These are phyloP conservation scores for Solanum tacnaense DNA, from an alignment of 257 asterid species.

Conservation along the genomic window DNA sequence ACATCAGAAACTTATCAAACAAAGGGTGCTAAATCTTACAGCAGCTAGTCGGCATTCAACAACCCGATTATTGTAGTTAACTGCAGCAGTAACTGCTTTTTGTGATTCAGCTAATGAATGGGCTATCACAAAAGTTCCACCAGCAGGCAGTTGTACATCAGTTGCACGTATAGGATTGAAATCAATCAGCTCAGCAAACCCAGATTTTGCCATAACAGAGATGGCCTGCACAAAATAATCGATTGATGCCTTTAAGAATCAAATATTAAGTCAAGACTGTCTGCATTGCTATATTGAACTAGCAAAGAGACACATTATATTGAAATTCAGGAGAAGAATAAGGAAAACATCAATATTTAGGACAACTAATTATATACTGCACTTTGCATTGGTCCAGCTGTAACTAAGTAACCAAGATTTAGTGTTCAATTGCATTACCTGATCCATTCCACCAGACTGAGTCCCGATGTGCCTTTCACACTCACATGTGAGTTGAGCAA, in stretches of 20 bases:
- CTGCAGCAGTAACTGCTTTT: constrained; percentile 94
- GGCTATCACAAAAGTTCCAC: constrained; percentile 80
- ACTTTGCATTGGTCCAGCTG: neutral
- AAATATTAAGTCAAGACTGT: neutral
- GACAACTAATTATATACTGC: neutral
- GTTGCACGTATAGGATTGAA: constrained; percentile 88
- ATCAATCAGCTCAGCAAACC: constrained; percentile 91
- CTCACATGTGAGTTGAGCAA: constrained; percentile 92
- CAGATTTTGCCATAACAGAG: constrained; percentile 88
- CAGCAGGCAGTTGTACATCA: constrained; percentile 85
- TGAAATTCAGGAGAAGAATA: neutral
- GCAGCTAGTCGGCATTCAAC: constrained; percentile 94
- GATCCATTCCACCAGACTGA: constrained; percentile 99
- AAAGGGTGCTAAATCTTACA: constrained; percentile 32
- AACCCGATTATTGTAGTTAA: constrained; percentile 88
- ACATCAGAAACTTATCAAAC: neutral
- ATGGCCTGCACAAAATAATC: constrained; percentile 43
- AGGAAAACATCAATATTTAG: neutral
- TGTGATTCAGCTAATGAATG: constrained; percentile 92
- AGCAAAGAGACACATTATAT: neutral
- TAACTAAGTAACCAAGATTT: neutral
- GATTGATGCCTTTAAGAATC: neutral
- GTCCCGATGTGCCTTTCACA: constrained; percentile 97
- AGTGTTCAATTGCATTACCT: constrained; percentile 38
- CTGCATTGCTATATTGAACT: neutral